phyloP scores from a whole-genome alignment of 148 eudicot species.

The Arctostaphylos glauca region DNA sequence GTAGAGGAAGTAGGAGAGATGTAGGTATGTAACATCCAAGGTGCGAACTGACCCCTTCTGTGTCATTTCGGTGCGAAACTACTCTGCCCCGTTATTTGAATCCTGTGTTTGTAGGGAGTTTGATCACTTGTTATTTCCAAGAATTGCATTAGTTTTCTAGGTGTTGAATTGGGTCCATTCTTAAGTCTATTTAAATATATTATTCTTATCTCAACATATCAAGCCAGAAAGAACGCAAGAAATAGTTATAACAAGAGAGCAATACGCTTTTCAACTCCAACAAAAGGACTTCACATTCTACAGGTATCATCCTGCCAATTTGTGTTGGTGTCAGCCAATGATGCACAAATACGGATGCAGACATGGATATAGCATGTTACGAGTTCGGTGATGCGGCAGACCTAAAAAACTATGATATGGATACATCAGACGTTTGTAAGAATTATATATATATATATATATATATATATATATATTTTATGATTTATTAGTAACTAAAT shows the following conservation, averaged over 20 bases:
- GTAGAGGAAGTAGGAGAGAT: background rate
- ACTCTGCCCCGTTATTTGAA: background rate
- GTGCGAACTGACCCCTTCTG: background rate
- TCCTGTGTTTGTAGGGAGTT: background rate
- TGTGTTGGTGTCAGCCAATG: background rate
- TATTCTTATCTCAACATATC: background rate
- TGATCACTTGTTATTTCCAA: background rate
- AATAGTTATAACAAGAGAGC: background rate
- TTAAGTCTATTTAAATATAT: background rate
- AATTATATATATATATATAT: too few species aligned
- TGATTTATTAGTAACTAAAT: too few species aligned
- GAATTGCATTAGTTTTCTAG: background rate
- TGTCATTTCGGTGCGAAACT: too few species aligned
- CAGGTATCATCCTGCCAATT: background rate
- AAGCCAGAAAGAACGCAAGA: background rate
- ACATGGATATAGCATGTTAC: too few species aligned
- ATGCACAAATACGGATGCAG: too few species aligned
- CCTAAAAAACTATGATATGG: too few species aligned
- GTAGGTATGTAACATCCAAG: background rate
- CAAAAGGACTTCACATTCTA: background rate
- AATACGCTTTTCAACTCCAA: background rate
- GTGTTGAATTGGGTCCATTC: background rate
- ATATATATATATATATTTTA: too few species aligned
- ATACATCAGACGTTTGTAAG: too few species aligned
- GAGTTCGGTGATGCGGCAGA: too few species aligned